These are phyloP conservation scores for Pyricularia pennisetigena DNA, from an alignment of 2,329 filamentous ascomycete genomes.

Conservation along the genomic window DNA sequence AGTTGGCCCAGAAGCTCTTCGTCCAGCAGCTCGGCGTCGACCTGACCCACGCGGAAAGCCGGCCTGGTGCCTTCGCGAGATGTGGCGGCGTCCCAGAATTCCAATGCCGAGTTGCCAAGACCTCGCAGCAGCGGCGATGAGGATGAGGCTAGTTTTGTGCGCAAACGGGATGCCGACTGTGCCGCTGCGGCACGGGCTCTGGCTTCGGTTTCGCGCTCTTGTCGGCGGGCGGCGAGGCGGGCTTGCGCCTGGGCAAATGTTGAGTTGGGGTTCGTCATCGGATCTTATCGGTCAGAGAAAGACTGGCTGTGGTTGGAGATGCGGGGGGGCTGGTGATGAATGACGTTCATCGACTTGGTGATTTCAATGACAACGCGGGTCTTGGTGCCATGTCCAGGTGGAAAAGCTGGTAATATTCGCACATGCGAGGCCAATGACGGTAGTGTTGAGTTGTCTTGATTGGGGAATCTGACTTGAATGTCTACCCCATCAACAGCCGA, in stretches of 20 bases:
- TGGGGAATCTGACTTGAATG: not conserved
- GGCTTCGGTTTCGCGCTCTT: constrained; percentile 59
- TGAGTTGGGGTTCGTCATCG: constrained; percentile 10
- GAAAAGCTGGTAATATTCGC: not conserved
- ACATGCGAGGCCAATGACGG: not conserved
- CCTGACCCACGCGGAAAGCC: constrained; percentile 87
- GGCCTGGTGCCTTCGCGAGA: constrained; percentile 72
- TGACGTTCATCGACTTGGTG: not conserved
- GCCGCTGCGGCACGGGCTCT: constrained; percentile 42
- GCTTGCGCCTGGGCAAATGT: constrained; percentile 86
- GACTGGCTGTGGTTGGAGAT: not conserved
- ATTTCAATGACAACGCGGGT: not conserved
- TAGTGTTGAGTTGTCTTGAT: not conserved
- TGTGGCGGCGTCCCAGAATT: constrained; percentile 60
- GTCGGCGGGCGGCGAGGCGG: constrained; percentile 72
- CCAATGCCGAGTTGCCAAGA: constrained; percentile 44
- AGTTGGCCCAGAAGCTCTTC: constrained; percentile 84
- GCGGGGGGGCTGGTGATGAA: not conserved
- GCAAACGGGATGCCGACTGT: constrained; percentile 24
- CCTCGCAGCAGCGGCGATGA: constrained; percentile 44
- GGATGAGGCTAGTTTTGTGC: constrained; percentile 38
- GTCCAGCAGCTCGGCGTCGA: constrained; percentile 90
- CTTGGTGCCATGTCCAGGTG: not conserved
- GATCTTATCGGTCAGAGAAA: not conserved
- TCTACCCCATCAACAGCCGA: not conserved